Base-by-base conservation (phyloP, 768 basidiomycete genomes). In the Paxillus rubicundulus region DNA sequence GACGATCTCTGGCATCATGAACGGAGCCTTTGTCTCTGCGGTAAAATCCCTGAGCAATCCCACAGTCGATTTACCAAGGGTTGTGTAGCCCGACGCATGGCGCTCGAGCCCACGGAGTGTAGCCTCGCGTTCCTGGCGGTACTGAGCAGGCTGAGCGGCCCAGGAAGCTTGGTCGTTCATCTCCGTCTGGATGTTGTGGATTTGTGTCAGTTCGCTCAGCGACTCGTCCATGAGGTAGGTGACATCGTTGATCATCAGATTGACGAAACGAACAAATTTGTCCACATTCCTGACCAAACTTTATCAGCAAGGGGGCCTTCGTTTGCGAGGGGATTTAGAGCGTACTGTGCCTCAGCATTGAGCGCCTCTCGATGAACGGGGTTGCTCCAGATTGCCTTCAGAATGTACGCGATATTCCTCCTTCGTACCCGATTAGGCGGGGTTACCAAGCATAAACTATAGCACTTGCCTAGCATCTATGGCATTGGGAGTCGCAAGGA, bases 201-300 rank as follows among this genome's bases (percentile, higher is more conserved):
- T 97, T 65, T 96, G 90, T 10, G 84, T 78, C 46, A 99, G 78
- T 57, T 95, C 90, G 60, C 84, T 84, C 44, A 98, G 77, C 9
- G 93, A 96, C 63, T 99, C 97, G 67, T 98, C 94, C 81, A 99
- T 86, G 47, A 98, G 87, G 70, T 94, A 98, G 9, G 96, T 98
- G 49, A 96, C 93, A 62, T 99, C 97, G 78, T 97, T 98, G 76
- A 98, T 97, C 84, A 98, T 89, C 61, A 98, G 77, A 72, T 99
- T 98, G 73, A 95, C 82, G 69, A 99, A 98, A 50, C 87, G 86
- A 48, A 98, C 86, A 68, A 98, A 98, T 70, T 91, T 89, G 60
- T 97, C 92, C 44, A 90, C 86, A 64, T 92, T 83, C 57, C 91
- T 95, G 24, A 43, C 36, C 45, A 49, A 52, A 36, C 57, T 20